Evolutionary conservation across 2,329 filamentous ascomycete genomes (phyloP), one percentile per base, ranked within the genome.

Genomic region (Alternaria conjuncta): DNA sequence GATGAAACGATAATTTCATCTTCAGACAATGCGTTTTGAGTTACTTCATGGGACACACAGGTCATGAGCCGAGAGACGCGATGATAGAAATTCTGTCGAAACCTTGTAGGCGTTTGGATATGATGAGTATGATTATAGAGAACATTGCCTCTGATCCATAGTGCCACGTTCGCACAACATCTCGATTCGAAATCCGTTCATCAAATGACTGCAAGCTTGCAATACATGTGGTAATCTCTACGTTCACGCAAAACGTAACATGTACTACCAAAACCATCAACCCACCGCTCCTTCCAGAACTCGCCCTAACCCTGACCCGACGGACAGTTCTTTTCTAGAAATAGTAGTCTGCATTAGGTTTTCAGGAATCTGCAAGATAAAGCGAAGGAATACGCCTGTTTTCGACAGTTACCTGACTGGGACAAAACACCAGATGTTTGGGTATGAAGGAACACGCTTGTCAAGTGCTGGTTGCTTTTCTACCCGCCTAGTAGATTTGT

Each of bases 311-410:
- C 28, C 49, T 18, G 1, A 25, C 28, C 23, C 2, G 9, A 12
- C 8, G 1, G 13, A 4, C 15, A 12, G 21, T 55, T 18, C 57
- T 57, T 61, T 30, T 51, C 32, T 4, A 28, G 23, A 18, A 6
- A 23, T 44, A 3, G 26, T 56, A 47, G 44, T 21, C 15, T 56
- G 44, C 43, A 41, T 25, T 56, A 56, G 43, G 18, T 32, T 15
- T 46, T 20, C 18, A 45, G 20, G 9, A 44, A 58, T 26, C 30
- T 54, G 60, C 56, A 50, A 55, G 50, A 60, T 55, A 44, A 55
- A 55, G 56, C 56, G 60, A 60, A 59, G 56, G 60, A 63, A 55
- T 50, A 30, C 56, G 60, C 60, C 60, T 63, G 45, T 50, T 62
- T 62, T 62, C 49, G 21, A 62, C 30, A 50, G 43, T 45, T 62